A percentile compares a stretch with the other conserved stretches of the same genome.
Conservation (phyloP, 352 stramenopile genomes). For the Blastocystis sp. region DNA sequence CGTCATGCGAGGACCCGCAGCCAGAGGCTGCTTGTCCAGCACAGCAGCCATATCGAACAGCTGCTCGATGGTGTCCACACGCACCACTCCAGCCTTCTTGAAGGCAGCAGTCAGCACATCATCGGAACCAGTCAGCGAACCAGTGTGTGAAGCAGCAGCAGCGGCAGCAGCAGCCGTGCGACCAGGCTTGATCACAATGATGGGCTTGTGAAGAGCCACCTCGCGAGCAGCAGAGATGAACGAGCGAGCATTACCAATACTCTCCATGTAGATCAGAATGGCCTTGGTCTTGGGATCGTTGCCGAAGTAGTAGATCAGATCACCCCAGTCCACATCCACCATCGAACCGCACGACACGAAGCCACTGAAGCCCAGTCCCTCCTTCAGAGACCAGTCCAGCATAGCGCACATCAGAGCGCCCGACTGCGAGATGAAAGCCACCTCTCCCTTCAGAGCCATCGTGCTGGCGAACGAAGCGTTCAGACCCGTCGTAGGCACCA, state of each 20-base stretch:
- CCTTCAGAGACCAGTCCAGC: constrained; percentile 60
- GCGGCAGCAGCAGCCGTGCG: constrained; percentile 58
- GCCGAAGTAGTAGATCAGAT: constrained; percentile 62
- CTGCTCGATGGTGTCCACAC: constrained; percentile 62
- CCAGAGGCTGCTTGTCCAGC: constrained; percentile 60
- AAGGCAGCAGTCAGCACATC: constrained; percentile 61
- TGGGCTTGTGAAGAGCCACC: constrained; percentile 61
- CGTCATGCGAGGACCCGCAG: constrained; percentile 56
- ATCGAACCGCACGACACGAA: constrained; percentile 61
- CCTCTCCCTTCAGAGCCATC: constrained; percentile 60
- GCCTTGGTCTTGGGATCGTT: constrained; percentile 61
- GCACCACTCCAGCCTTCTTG: constrained; percentile 60
- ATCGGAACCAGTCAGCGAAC: constrained; percentile 59
- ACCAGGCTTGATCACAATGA: constrained; percentile 62
- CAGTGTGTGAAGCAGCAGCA: constrained; percentile 61
- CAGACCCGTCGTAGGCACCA: constrained; percentile 60
- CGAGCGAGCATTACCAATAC: constrained; percentile 59
- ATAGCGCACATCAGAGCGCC: constrained; percentile 62
- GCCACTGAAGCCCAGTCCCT: constrained; percentile 60
- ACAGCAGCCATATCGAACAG: constrained; percentile 61
- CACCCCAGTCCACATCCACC: constrained; percentile 60
- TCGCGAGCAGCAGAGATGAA: constrained; percentile 62
- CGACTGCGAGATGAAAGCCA: constrained; percentile 60
- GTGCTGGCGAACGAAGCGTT: constrained; percentile 61
- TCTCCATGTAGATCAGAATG: constrained; percentile 64